phyloP scores from a whole-genome alignment of 495 filamentous ascomycete species.

The Tirmania nivea region DNA sequence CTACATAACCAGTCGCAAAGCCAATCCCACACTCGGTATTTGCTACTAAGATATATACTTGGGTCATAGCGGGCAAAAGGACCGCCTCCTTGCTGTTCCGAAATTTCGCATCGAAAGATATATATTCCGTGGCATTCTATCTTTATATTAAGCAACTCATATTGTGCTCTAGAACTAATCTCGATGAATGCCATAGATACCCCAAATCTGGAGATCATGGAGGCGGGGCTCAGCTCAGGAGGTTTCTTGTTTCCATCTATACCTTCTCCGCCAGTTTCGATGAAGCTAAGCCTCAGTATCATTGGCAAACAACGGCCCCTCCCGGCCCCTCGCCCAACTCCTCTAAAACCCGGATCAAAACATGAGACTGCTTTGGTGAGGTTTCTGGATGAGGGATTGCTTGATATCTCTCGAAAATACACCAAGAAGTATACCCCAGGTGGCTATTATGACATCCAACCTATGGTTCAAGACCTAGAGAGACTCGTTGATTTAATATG shows the following conservation, averaged over 20 bases:
- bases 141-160: no score
- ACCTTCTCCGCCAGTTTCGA: slow-evolving; percentile 4
- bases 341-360: slow-evolving; percentile 9
- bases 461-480: slow-evolving; percentile 7
- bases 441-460: slow-evolving; percentile 8
- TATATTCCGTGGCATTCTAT: no score
- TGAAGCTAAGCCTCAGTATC: background rate
- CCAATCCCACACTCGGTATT: no score
- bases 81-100: no score
- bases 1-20: no score
- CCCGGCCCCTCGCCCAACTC: slow-evolving; percentile 9
- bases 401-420: slow-evolving; percentile 12
- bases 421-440: slow-evolving; percentile 10
- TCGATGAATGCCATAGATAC: no score
- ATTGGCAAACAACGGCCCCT: slow-evolving; percentile 4
- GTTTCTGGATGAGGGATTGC: slow-evolving; percentile 15
- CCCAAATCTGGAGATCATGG: no score
- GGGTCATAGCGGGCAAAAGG: no score
- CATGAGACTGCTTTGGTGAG: slow-evolving; percentile 12
- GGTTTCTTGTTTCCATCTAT: background rate
- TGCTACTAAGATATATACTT: no score
- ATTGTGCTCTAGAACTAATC: no score
- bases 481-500: slow-evolving; percentile 16
- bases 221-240: no score
- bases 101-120: no score